Percentiles rank a stretch among this genome's conserved stretches.
Conservation (phyloP, 441 rosid species). For the Corymbia calophylla region DNA sequence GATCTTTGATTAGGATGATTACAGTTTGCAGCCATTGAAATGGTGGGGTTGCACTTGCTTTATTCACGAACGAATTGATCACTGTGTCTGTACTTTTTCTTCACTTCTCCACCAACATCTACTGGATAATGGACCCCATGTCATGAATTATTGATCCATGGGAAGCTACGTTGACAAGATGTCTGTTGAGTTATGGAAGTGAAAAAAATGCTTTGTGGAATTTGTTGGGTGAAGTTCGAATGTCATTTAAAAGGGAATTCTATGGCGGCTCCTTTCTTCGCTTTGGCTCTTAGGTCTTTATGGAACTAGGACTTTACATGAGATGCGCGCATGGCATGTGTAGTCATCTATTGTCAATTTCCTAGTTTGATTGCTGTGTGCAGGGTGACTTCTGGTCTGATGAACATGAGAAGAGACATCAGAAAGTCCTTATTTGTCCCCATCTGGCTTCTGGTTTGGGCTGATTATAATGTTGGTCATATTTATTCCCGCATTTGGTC, state of each 20-base stretch:
- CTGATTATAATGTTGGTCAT: background rate
- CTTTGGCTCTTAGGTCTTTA: background rate
- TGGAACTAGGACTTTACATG: background rate
- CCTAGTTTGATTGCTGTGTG: background rate
- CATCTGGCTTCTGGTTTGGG: background rate
- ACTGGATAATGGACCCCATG: background rate
- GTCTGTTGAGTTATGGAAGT: background rate
- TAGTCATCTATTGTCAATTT: background rate
- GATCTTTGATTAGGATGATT: background rate
- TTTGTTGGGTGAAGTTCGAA: background rate
- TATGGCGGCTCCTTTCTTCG: background rate
- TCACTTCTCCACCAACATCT: background rate
- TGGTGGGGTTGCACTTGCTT: background rate
- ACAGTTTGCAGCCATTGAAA: background rate
- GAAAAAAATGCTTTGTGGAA: background rate
- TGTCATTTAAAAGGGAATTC: background rate
- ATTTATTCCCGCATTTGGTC: background rate
- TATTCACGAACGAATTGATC: background rate
- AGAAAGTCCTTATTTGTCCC: background rate
- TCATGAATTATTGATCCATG: background rate
- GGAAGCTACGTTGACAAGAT: background rate
- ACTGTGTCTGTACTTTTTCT: background rate
- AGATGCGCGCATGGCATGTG: background rate
- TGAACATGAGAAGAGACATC: background rate
- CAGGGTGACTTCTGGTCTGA: background rate